Percentiles rank a stretch among this genome's conserved stretches.
Conservation (phyloP, 2,329 filamentous ascomycete species). For the Nemania abortiva region DNA sequence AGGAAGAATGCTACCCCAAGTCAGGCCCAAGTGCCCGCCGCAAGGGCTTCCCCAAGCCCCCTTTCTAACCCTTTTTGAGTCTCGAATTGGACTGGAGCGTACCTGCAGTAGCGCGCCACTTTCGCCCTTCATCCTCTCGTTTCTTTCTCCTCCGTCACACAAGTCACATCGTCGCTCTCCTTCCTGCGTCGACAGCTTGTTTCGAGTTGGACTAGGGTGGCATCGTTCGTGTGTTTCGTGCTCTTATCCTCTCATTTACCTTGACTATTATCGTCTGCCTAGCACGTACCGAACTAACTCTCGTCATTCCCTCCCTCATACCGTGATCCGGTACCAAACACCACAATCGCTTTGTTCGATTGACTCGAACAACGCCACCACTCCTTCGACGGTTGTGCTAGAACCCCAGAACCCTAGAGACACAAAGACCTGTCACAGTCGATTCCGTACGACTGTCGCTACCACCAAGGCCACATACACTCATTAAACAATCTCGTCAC, state of each 20-base stretch:
- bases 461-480: constrained; percentile 1
- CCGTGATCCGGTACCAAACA: not conserved
- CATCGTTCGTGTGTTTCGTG: constrained; percentile 5
- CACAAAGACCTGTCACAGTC: constrained; percentile 9
- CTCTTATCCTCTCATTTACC: constrained; percentile 17
- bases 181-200: constrained; percentile 24
- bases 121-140: constrained; percentile 1
- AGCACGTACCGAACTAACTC: not conserved
- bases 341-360: constrained; percentile 36
- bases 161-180: constrained; percentile 10
- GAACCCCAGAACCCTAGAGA: not conserved
- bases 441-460: not conserved
- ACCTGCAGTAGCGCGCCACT: constrained; percentile 37
- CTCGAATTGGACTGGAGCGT: constrained; percentile 24
- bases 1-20: constrained; percentile 21
- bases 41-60: constrained; percentile 5
- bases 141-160: constrained; percentile 12
- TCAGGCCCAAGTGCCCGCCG: no score
- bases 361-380: constrained; percentile 28
- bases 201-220: constrained; percentile 33
- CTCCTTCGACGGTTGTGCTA: constrained; percentile 29
- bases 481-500: constrained; percentile 16
- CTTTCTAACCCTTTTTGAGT: constrained; percentile 27
- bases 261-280: not conserved
- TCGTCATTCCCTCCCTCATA: constrained; percentile 19